Evolutionary conservation across 129 eudicot species (phyloP).

Genomic region (Dittrichia graveolens): DNA sequence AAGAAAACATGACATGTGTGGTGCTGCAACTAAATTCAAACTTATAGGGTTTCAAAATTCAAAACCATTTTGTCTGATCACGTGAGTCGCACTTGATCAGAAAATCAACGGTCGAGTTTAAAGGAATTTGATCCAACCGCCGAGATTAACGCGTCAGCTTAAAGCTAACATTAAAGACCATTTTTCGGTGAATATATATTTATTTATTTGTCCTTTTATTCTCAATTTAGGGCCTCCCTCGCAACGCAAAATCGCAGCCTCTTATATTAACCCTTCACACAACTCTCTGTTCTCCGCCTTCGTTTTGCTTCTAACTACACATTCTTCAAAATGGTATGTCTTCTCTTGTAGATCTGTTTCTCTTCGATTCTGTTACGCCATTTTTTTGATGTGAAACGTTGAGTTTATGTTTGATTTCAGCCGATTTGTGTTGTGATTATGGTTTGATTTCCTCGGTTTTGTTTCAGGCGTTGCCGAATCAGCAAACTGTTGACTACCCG

Average conservation of each 20-base stretch:
- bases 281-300: constrained; percentile 18
- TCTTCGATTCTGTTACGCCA: not conserved
- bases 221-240: constrained; percentile 27
- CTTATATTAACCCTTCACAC: constrained; percentile 15
- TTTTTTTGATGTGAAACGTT: not conserved
- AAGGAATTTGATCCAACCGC: constrained; percentile 21
- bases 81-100: constrained; percentile 23
- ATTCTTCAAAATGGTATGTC: constrained; percentile 14
- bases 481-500: constrained; percentile 58
- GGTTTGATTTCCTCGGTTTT: not conserved
- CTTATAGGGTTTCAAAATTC: constrained; percentile 26
- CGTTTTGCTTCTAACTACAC: not conserved
- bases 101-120: constrained; percentile 19
- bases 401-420: not conserved
- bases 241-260: constrained; percentile 24
- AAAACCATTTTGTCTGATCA: constrained; percentile 11
- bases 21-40: no score
- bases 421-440: constrained; percentile 2
- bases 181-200: constrained; percentile 24
- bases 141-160: constrained; percentile 22
- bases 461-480: constrained; percentile 52
- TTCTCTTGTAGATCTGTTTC: constrained; percentile 14
- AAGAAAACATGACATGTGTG: no score
- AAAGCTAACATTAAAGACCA: constrained; percentile 29
- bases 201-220: not conserved